Conservation (phyloP, 768 basidiomycete species). For the Leccinum fibrillosum region DNA sequence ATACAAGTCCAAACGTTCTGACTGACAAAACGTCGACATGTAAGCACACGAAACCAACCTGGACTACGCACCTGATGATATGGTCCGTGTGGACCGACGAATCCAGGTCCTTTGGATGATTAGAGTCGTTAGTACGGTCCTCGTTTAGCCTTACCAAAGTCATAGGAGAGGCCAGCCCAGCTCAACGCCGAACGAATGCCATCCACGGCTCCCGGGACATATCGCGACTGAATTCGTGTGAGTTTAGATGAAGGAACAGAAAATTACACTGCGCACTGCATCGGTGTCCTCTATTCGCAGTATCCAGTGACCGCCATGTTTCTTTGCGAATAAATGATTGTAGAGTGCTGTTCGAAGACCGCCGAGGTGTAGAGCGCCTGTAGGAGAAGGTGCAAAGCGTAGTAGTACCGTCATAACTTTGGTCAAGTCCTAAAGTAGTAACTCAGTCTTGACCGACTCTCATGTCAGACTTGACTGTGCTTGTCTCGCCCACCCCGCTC, state of each 20-base stretch:
- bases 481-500: conserved; percentile 30
- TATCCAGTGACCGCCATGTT: conserved; percentile 84
- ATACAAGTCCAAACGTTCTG: conserved; percentile 86
- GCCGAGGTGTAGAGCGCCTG: conserved; percentile 90
- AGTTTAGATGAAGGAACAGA: not conserved
- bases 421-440: not conserved
- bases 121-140: not conserved
- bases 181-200: conserved; percentile 69
- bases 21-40: conserved; percentile 48
- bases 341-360: conserved; percentile 93
- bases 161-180: conserved; percentile 92
- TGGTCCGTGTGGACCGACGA: conserved; percentile 72
- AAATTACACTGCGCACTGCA: conserved; percentile 49
- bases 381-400: conserved; percentile 96
- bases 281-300: conserved; percentile 96
- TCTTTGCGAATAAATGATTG: conserved; percentile 83
- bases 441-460: no score
- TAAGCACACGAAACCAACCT: not conserved
- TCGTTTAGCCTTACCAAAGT: conserved; percentile 62
- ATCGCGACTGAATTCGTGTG: conserved; percentile 53
- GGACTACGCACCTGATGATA: conserved; percentile 68
- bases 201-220: conserved; percentile 82
- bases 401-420: conserved; percentile 52
- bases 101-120: conserved; percentile 63
- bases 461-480: conserved; percentile 32